Conservation (phyloP, 2,329 filamentous ascomycete genomes). For the Epichloe sibirici region DNA sequence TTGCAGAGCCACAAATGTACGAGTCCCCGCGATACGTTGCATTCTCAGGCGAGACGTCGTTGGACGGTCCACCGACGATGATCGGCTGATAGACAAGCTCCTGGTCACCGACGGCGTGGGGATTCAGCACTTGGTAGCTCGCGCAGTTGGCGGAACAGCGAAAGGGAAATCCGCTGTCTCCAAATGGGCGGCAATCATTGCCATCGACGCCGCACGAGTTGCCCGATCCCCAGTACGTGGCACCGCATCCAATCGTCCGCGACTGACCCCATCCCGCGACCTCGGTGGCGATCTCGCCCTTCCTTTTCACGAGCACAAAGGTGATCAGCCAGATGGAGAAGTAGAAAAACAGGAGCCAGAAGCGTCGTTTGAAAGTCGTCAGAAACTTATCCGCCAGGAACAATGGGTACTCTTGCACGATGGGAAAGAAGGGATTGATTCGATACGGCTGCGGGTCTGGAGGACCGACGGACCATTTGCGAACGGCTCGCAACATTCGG, state of each 20-base stretch:
- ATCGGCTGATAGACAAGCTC: conserved; percentile 51
- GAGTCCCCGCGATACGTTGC: conserved; percentile 79
- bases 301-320: conserved; percentile 57
- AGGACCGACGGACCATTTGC: conserved; percentile 44
- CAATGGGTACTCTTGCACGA: conserved; percentile 55
- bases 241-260: conserved; percentile 51
- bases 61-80: conserved; percentile 54
- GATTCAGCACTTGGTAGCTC: conserved; percentile 53
- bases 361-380: conserved; percentile 45
- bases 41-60: conserved; percentile 23
- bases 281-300: conserved; percentile 45
- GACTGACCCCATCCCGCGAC: conserved; percentile 58
- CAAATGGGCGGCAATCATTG: conserved; percentile 62
- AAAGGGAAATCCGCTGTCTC: conserved; percentile 57
- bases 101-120: conserved; percentile 61
- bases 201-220: conserved; percentile 68
- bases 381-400: conserved; percentile 49
- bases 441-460: conserved; percentile 31
- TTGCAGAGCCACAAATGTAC: conserved; percentile 73
- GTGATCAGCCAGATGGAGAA: conserved; percentile 56
- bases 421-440: conserved; percentile 51
- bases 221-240: conserved; percentile 57
- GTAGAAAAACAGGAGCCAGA: conserved; percentile 46
- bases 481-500: conserved; percentile 28
- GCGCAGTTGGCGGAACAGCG: conserved; percentile 63